Conservation (phyloP, 2,329 filamentous ascomycete genomes). For the Dactylellina parvicollis region DNA sequence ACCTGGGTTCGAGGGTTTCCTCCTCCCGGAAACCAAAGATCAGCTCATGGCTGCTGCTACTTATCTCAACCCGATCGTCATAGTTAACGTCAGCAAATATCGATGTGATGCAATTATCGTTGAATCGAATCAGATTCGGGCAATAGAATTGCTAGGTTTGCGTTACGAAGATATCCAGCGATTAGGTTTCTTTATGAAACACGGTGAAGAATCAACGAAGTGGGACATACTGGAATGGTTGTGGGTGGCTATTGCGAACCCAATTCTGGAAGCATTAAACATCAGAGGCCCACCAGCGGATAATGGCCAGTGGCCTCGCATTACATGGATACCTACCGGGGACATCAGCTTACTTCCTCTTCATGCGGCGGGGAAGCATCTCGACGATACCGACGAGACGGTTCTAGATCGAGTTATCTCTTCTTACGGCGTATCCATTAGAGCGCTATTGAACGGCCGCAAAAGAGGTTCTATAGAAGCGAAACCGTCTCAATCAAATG, state of each 20-base stretch:
- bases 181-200: conserved; percentile 46
- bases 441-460: conserved; percentile 58
- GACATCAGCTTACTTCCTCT: conserved; percentile 59
- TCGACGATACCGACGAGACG: conserved; percentile 51
- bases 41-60: conserved; percentile 56
- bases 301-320: conserved; percentile 50
- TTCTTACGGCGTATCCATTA: conserved; percentile 61
- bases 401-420: conserved; percentile 61
- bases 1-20: conserved; percentile 58
- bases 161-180: neutral
- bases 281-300: conserved; percentile 31
- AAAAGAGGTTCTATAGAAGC: conserved; percentile 7
- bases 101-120: conserved; percentile 27
- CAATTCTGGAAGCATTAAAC: conserved; percentile 58
- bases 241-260: conserved; percentile 58
- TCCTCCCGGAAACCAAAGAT: conserved; percentile 53
- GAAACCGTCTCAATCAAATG: conserved; percentile 2
- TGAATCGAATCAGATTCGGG: neutral
- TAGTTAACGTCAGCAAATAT: conserved; percentile 58
- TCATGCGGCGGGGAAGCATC: conserved; percentile 60
- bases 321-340: conserved; percentile 61
- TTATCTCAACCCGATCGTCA: conserved; percentile 57
- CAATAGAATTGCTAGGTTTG: conserved; percentile 22
- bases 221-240: conserved; percentile 59
- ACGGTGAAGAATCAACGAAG: conserved; percentile 1